Evolutionary conservation across 805 yeast species (phyloP).

Genomic region (Ogataea wickerhamii): DNA sequence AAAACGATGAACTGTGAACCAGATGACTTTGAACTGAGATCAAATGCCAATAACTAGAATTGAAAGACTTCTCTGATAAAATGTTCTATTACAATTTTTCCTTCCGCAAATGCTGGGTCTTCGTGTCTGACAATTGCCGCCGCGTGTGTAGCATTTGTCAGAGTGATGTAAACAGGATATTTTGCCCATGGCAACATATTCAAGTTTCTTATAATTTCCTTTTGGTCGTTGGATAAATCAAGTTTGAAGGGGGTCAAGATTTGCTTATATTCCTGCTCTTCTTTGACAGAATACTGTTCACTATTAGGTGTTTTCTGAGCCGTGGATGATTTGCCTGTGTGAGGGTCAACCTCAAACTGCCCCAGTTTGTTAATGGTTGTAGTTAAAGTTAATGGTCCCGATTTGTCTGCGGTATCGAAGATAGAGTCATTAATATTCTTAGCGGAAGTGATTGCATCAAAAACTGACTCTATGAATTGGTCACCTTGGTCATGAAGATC

Average conservation of each 20-base stretch:
- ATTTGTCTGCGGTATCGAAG: constrained; percentile 26
- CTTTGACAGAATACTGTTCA: constrained; percentile 3
- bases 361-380: constrained; percentile 31
- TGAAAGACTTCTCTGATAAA: constrained; percentile 48
- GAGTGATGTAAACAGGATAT: constrained; percentile 63
- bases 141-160: constrained; percentile 70
- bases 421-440: constrained; percentile 21
- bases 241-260: constrained; percentile 30
- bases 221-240: constrained; percentile 42
- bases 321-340: neutral
- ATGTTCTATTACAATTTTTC: constrained; percentile 62
- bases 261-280: constrained; percentile 14
- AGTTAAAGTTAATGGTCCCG: constrained; percentile 22
- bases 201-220: constrained; percentile 50
- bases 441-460: constrained; percentile 49
- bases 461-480: constrained; percentile 58
- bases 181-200: constrained; percentile 66
- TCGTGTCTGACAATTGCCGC: constrained; percentile 71
- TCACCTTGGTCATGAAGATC: constrained; percentile 60
- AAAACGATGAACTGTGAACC: too few relatives aligned
- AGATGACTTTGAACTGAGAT: too few relatives aligned
- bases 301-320: constrained; percentile 9
- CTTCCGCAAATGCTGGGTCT: constrained; percentile 60
- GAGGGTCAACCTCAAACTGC: constrained; percentile 21
- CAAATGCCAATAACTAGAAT: neutral